Base-by-base conservation (phyloP, 2,329 filamentous ascomycete genomes). In the Calonectria pseudoturangicola region DNA sequence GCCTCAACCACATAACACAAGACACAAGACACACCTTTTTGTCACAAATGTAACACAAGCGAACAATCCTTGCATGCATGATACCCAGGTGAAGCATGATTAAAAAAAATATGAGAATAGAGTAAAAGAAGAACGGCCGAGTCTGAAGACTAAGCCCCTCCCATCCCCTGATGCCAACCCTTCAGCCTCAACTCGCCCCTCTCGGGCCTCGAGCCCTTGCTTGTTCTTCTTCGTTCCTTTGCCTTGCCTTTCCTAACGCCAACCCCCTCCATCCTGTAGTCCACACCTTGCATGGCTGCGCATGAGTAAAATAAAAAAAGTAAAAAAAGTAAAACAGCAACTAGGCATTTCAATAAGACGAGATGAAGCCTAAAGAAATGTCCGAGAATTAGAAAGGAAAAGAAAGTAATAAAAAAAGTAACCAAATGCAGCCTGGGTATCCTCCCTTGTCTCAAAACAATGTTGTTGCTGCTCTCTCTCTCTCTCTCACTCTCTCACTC, bases 361-460 rank as follows among this genome's bases (percentile, higher is more conserved):
- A 74, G 72, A 66, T 41, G 39, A 58, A 56, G 66, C 50, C 51
- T 48, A 66, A 71, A 71, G 70, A 64, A 73, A 73, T 74, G 71
- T 77, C 58, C 63, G 58, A 64, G 69, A 76, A 70, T 58, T 39
- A 33, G 54, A 16, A 58, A 58, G 13, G 6, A 58, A 58, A 33
- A 58, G 39, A 16, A 60, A 60, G 41, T 4, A 33, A 33, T 33
- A 33, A 45, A 47, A 77, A 12, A 74, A 68, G 63, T 45, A 76
- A 71, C 48, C 39, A 36, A 77, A 79, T 73, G 75, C 70, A 77
- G 39, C 68, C 70, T 74, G 77, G 77, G 77, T 78, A 78, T 79
- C 70, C 75, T 67, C 70, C 68, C 41, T 56, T 50, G 60, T 58
- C 68, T 68, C 54, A 25, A 8, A 30, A 33, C 27, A n/a, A 47